Evolutionary conservation across 331 rosid species (phyloP).

Genomic region (Spiraea crenata): DNA sequence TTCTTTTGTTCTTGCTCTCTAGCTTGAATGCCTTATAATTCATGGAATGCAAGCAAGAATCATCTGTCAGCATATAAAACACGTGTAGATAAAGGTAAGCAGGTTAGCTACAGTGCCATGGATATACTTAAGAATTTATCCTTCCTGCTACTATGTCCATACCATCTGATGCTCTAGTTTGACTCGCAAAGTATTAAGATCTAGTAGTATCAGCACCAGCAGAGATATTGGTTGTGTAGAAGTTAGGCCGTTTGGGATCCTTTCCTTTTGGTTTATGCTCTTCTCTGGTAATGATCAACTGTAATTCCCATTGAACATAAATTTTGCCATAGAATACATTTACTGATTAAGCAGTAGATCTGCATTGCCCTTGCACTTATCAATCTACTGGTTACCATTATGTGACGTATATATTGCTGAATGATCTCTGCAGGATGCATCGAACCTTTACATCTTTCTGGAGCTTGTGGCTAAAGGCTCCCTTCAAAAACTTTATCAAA

Average conservation of each 20-base stretch:
- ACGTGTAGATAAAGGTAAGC: neutral
- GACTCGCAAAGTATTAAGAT: neutral
- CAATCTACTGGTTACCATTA: neutral
- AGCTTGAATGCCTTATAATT: neutral
- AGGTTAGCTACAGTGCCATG: neutral
- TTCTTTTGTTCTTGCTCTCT: slow-evolving; percentile 23
- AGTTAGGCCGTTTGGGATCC: neutral
- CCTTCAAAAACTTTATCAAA: slow-evolving; percentile 62
- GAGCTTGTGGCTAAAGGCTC: slow-evolving; percentile 93
- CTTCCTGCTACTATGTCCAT: slow-evolving; percentile 1
- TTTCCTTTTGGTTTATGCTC: neutral
- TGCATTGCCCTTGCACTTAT: neutral
- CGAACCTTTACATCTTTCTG: slow-evolving; percentile 78
- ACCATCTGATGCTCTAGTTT: neutral
- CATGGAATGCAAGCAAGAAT: neutral
- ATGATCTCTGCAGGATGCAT: slow-evolving; percentile 62
- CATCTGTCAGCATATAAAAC: neutral
- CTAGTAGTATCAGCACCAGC: neutral
- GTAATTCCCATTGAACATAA: neutral
- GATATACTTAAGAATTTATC: neutral
- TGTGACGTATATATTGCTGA: slow-evolving; percentile 8
- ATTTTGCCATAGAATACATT: neutral
- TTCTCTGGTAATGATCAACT: neutral
- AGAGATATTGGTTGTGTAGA: neutral
- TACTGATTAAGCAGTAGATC: neutral